Conservation (phyloP, 1,284 basidiomycete species). For the Pterulicium gracile region DNA sequence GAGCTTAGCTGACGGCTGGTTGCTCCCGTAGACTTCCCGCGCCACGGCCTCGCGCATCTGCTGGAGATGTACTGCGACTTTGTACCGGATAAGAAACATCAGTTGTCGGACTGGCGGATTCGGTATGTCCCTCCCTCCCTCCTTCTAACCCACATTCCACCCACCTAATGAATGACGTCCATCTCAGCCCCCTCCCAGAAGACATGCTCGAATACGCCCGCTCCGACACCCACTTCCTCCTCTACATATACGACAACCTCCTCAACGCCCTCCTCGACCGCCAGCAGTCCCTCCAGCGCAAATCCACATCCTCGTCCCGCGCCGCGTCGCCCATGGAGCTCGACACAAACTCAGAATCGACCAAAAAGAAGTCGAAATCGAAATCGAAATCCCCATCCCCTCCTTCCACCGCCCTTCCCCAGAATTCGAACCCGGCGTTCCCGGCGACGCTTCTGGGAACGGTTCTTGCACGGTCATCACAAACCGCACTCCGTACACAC, state of each 20-base stretch:
- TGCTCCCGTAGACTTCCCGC: slow-evolving; percentile 54
- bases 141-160: background rate
- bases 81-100: slow-evolving; percentile 91
- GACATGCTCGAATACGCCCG: slow-evolving; percentile 92
- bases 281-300: slow-evolving; percentile 16
- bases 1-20: background rate
- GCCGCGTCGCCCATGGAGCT: slow-evolving; percentile 11
- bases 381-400: slow-evolving; percentile 15
- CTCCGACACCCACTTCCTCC: slow-evolving; percentile 90
- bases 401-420: slow-evolving; percentile 18
- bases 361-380: slow-evolving; percentile 8
- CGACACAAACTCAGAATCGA: background rate
- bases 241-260: slow-evolving; percentile 91
- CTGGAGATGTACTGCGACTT: slow-evolving; percentile 89
- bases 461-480: slow-evolving; percentile 58
- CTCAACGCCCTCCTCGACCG: slow-evolving; percentile 76
- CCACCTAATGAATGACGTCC: background rate
- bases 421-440: slow-evolving; percentile 14
- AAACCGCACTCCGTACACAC: slow-evolving; percentile 64
- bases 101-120: slow-evolving; percentile 95
- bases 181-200: slow-evolving; percentile 63
- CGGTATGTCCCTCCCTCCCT: slow-evolving; percentile 33
- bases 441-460: slow-evolving; percentile 32
- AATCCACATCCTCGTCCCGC: slow-evolving; percentile 25
- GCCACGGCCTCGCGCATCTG: slow-evolving; percentile 76